Conservation (phyloP, 768 basidiomycete genomes). For the Tylopilus felleus region DNA sequence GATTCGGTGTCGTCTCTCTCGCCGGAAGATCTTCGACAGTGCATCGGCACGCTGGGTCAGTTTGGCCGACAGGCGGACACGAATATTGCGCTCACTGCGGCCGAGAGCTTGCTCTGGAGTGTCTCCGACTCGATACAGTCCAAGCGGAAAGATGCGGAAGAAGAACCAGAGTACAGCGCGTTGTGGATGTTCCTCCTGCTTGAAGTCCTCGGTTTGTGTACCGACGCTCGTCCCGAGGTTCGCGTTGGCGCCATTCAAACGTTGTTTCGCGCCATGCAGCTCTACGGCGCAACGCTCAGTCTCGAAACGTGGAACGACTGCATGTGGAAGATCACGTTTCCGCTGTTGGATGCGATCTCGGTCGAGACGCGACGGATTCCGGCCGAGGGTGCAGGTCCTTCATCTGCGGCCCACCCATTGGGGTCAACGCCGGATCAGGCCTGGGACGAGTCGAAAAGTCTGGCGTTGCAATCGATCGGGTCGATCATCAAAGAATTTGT, state of each 20-base stretch:
- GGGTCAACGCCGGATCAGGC: slow-evolving; percentile 37
- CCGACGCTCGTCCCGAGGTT: slow-evolving; percentile 82
- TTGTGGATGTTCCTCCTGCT: slow-evolving; percentile 93
- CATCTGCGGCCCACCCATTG: neutral
- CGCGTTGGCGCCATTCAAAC: slow-evolving; percentile 94
- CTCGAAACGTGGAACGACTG: slow-evolving; percentile 85
- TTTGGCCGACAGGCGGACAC: slow-evolving; percentile 94
- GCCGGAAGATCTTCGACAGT: slow-evolving; percentile 76
- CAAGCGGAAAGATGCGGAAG: slow-evolving; percentile 62
- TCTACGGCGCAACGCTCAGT: slow-evolving; percentile 87
- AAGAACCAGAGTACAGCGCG: slow-evolving; percentile 69
- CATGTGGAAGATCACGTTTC: slow-evolving; percentile 89
- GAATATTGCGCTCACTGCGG: slow-evolving; percentile 93
- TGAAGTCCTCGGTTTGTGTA: slow-evolving; percentile 79
- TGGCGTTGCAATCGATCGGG: slow-evolving; percentile 81
- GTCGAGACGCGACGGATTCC: slow-evolving; percentile 45
- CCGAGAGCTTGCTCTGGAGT: slow-evolving; percentile 91
- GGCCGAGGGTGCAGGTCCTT: slow-evolving; percentile 13
- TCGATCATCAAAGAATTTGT: slow-evolving; percentile 82
- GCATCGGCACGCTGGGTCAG: slow-evolving; percentile 85
- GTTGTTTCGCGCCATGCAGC: slow-evolving; percentile 87
- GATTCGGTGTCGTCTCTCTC: slow-evolving; percentile 85
- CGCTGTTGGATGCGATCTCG: slow-evolving; percentile 71
- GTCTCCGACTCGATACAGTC: slow-evolving; percentile 94
- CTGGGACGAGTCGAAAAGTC: slow-evolving; percentile 87